These are phyloP conservation scores for Pichia kluyveri DNA, from an alignment of 805 yeast species.

Conservation along the genomic window DNA sequence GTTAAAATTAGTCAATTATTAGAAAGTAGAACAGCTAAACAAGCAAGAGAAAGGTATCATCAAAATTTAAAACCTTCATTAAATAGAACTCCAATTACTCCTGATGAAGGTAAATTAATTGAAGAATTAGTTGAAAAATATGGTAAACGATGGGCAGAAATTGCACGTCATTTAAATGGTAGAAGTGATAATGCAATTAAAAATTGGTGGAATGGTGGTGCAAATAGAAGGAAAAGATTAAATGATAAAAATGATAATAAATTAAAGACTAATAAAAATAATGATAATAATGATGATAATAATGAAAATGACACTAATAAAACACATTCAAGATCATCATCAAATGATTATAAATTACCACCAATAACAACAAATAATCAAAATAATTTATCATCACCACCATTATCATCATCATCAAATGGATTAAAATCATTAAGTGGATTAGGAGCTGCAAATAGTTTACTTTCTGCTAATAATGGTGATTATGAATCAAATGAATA, in stretches of 20 bases:
- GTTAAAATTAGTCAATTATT: constrained; percentile 70
- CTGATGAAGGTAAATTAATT: constrained; percentile 75
- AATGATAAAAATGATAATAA: not conserved
- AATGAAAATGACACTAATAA: not conserved
- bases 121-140: constrained; percentile 69
- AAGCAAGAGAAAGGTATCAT: constrained; percentile 85
- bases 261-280: not conserved
- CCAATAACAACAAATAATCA: not conserved
- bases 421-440: not conserved
- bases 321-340: no score
- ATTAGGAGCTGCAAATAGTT: constrained; percentile 2
- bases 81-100: constrained; percentile 73
- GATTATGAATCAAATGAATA: constrained; percentile 10
- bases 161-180: constrained; percentile 79
- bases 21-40: constrained; percentile 79
- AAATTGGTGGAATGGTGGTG: constrained; percentile 97
- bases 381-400: not conserved
- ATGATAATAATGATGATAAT: not conserved
- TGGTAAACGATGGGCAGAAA: constrained; percentile 93
- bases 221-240: constrained; percentile 64
- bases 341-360: not conserved
- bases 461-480: not conserved
- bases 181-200: constrained; percentile 86
- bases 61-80: constrained; percentile 83
- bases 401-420: not conserved